phyloP scores from a whole-genome alignment of 768 basidiomycete genomes.

The Auriscalpium vulgare region DNA sequence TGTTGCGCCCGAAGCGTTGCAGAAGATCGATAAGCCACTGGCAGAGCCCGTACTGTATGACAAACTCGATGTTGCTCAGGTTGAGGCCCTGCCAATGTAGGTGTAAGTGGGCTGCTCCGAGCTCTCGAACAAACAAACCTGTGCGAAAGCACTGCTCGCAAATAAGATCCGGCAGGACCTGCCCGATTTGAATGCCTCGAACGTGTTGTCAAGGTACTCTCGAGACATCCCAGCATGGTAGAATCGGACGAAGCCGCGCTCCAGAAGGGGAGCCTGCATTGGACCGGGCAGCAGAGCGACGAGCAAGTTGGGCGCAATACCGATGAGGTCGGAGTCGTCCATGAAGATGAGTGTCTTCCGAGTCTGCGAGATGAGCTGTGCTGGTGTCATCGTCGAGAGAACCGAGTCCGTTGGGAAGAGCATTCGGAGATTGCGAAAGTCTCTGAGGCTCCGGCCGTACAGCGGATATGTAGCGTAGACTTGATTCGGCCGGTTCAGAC shows the following conservation, averaged over 20 bases:
- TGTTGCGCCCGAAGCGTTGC: background rate
- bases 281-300: background rate
- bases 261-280: background rate
- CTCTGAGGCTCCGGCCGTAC: background rate
- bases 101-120: no score
- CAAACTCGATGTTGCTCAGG: background rate
- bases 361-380: background rate
- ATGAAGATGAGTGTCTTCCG: background rate
- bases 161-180: no score
- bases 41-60: background rate
- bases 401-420: background rate
- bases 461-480: background rate
- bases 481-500: background rate
- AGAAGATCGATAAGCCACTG: background rate
- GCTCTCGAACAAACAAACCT: no score
- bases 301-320: background rate
- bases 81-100: no score
- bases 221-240: background rate
- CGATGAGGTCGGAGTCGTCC: background rate
- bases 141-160: no score
- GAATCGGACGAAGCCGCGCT: background rate
- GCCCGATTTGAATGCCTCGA: no score
- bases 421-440: background rate
- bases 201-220: background rate
- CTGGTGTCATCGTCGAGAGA: background rate